Evolutionary conservation across 208 protist genomes (phyloP), one percentile per base, ranked within the genome.

Genomic region (Jaenimonas drosophilae): DNA sequence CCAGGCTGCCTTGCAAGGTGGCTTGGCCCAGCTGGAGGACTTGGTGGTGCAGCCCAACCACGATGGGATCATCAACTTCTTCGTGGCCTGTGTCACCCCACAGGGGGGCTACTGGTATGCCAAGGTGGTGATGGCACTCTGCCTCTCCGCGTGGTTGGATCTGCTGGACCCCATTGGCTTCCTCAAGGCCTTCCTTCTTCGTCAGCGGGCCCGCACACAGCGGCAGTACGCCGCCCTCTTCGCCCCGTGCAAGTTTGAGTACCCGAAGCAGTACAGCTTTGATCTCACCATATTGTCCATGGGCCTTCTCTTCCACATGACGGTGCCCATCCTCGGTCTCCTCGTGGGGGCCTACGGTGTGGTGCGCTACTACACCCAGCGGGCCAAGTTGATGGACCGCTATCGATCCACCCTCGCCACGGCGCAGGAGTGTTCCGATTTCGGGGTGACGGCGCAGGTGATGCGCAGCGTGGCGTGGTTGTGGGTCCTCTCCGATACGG

Each of bases 281-380:
- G 84, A 88, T 27, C 59, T 92, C 24, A 76, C 75, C 49, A 67
- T 88, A 23, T 58, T 92, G 2, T 60, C 76, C 3, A 82, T 92
- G 54, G 84, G 79, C 0, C 61, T 92, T 21, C 64, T 92, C 9
- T 92, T 88, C 44, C 84, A 87, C 59, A 87, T 87, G 76, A 87
- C 84, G 17, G 69, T 64, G 5, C 84, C 84, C 24, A 63, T 88
- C 37, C 60, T 92, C 20, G 50, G 59, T 3, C 45, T 77, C 6
- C 69, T 88, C 38, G 71, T 77, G 20, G 57, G 67, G 16, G 16
- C 75, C 5, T 92, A 81, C 62, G 87, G 88, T 39, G 17, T 83
- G 20, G 49, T 87, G 21, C 63, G 79, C 21, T 88, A 85, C 58
- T 49, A 67, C 33, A 84, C 63, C 4, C 78, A 88, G 61, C 76